Base-by-base conservation (phyloP, 108 stramenopile species). In the Fragilariopsis cylindrus region DNA sequence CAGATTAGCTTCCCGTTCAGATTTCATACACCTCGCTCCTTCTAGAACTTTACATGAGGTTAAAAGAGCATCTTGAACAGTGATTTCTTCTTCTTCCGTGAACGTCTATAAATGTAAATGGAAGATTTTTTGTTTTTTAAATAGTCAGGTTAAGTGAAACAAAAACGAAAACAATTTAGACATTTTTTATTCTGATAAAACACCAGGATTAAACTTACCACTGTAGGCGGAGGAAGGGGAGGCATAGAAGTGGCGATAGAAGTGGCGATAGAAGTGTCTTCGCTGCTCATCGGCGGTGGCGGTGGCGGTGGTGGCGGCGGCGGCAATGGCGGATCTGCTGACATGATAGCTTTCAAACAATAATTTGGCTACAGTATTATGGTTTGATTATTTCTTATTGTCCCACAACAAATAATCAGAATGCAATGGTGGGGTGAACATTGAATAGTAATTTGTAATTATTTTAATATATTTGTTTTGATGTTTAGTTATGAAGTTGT, bases 1-100 rank as follows among this genome's bases (percentile, higher is more conserved):
- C 12, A 74, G 48, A 54, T 87, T 80, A 48, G 90, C 89, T 76
- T 94, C 93, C 65, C 73, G 69, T 73, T 94, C 93, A 46, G 85
- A 56, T 65, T 85, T 73, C 60, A 87, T 70, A 70, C 87, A 90
- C 9, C 93, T 82, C 13, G 79, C 78, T 47, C 79, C 60, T 79
- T 94, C 93, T 53, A 94, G 70, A 3, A 74, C 42, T 64, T 64
- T 73, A 60, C 57, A 73, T 21, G 66, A 55, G 30, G 79, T 52
- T 43, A 64, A 41, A 30, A 80, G 43, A 7, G 79, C 68, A 46
- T 73, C 68, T 60, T 65, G 43, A 18, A 80, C 46, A 0, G 73
- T 39, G 53, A n/a, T 69, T 78, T 72, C 71, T 72, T 46, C 43
- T 68, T 78, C 65, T 40, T 71, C 63, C 30, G 60, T 41, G 30